Percentiles rank a stretch among this genome's conserved stretches.
These are phyloP conservation scores for Cyberlindnera saturnus DNA, from an alignment of 805 yeast species.

Conservation along the genomic window DNA sequence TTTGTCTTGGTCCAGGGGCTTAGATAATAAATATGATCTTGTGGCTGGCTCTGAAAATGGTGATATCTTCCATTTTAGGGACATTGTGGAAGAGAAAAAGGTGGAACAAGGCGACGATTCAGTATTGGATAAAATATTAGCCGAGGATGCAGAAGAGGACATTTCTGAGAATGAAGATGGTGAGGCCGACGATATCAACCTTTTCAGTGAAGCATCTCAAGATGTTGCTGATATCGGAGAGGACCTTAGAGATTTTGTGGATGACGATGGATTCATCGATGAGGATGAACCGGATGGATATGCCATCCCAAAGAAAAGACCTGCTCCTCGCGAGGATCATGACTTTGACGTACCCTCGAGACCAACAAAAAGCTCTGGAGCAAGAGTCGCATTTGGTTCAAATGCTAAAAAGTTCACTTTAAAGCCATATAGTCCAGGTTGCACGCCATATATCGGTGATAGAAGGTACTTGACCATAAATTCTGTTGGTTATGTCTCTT, in stretches of 20 bases:
- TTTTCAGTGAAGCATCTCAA: constrained; percentile 18
- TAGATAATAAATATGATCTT: constrained; percentile 20
- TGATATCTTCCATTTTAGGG: constrained; percentile 31
- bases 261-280: constrained; percentile 49
- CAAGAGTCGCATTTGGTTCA: constrained; percentile 1
- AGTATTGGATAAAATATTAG: constrained; percentile 13
- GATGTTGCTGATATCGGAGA: constrained; percentile 19
- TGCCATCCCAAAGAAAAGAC: constrained; percentile 21
- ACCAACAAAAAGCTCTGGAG: constrained; percentile 1
- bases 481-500: constrained; percentile 74
- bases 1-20: constrained; percentile 29
- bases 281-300: constrained; percentile 58
- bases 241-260: constrained; percentile 31
- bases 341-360: constrained; percentile 3
- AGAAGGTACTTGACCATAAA: constrained; percentile 80
- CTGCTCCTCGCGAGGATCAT: constrained; percentile 6
- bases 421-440: constrained; percentile 77
- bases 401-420: constrained; percentile 26
- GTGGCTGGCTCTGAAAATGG: constrained; percentile 32
- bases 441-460: constrained; percentile 69
- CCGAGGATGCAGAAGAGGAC: constrained; percentile 26
- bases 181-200: constrained; percentile 24
- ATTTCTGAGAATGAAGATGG: constrained; percentile 19
- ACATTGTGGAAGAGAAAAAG: constrained; percentile 21
- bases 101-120: constrained; percentile 11